Percentiles rank a stretch among this genome's conserved stretches.
Evolutionary conservation across 1,284 basidiomycete species (phyloP).

Genomic region (Austroboletus niveus): DNA sequence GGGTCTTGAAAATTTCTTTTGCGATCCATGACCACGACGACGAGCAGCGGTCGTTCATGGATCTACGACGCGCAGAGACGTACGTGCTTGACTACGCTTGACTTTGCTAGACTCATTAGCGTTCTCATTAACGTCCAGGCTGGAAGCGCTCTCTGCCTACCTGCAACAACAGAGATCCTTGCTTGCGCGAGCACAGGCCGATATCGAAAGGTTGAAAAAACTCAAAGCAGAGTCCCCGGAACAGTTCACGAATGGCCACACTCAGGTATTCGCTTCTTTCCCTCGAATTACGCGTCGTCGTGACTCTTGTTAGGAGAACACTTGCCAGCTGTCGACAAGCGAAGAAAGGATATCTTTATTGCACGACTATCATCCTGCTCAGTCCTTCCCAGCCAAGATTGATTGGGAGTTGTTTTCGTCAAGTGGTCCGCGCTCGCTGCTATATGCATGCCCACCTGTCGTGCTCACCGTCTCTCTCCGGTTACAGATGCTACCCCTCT

Average conservation of each 20-base stretch:
- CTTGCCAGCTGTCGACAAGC: conserved; percentile 2
- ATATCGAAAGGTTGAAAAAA: conserved; percentile 53
- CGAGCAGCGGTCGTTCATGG: conserved; percentile 39
- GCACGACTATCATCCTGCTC: conserved; percentile 35
- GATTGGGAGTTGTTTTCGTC: conserved; percentile 34
- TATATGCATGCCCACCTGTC: not conserved
- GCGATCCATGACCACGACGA: conserved; percentile 34
- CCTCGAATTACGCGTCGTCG: not conserved
- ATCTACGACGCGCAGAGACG: conserved; percentile 58
- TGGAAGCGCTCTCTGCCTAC: conserved; percentile 65
- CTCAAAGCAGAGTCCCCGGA: conserved; percentile 40
- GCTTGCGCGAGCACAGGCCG: conserved; percentile 55
- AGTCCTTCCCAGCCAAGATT: conserved; percentile 26
- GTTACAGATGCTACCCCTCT: conserved; percentile 44
- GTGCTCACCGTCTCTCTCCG: conserved; percentile 5
- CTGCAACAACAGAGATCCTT: conserved; percentile 57
- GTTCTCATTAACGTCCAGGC: conserved; percentile 34
- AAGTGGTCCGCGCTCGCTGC: conserved; percentile 23
- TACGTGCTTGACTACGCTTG: conserved; percentile 28
- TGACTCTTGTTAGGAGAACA: not conserved
- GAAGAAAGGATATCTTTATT: conserved; percentile 33
- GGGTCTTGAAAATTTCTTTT: not conserved
- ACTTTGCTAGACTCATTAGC: conserved; percentile 7
- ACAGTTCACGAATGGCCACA: conserved; percentile 29
- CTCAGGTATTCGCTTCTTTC: conserved; percentile 33